A percentile compares a stretch with the other conserved stretches of the same genome.
These are phyloP conservation scores for Cystofilobasidium capitatum DNA, from an alignment of 768 basidiomycete genomes.

Conservation along the genomic window DNA sequence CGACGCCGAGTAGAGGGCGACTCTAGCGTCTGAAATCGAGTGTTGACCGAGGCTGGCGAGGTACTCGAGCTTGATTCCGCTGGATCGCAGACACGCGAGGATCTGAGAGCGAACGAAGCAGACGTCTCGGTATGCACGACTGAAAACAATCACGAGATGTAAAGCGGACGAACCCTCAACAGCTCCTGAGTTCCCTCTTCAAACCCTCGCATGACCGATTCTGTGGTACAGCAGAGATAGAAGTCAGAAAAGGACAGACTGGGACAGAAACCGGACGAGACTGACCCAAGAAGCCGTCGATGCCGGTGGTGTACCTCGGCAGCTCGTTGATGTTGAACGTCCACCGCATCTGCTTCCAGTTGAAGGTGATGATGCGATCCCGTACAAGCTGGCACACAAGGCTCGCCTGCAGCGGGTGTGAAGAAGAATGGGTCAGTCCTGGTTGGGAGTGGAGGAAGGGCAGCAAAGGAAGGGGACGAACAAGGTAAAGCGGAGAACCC, in stretches of 20 bases:
- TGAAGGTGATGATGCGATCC: background rate
- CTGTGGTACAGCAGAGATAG: background rate
- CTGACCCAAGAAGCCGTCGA: conserved; percentile 1
- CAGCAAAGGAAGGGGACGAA: background rate
- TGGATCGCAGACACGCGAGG: conserved; percentile 15
- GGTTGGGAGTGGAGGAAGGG: no score
- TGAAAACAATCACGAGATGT: background rate
- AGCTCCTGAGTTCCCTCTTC: background rate
- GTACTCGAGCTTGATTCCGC: background rate
- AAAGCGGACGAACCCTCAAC: conserved; percentile 4
- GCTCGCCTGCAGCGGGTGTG: background rate
- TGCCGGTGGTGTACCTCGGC: background rate
- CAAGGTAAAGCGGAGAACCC: background rate
- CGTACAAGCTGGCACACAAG: background rate
- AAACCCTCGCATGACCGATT: background rate
- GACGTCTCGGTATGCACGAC: background rate
- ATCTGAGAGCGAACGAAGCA: background rate
- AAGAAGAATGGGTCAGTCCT: background rate
- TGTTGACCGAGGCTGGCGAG: conserved; percentile 8
- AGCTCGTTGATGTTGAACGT: conserved; percentile 1
- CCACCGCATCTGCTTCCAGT: conserved; percentile 1
- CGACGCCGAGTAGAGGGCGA: background rate
- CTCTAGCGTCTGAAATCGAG: background rate
- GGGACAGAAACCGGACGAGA: background rate
- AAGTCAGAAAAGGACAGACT: background rate